A percentile compares a stretch with the other conserved stretches of the same genome.
phyloP scores from a whole-genome alignment of 257 asterid genomes.

The Plantago elongata region DNA sequence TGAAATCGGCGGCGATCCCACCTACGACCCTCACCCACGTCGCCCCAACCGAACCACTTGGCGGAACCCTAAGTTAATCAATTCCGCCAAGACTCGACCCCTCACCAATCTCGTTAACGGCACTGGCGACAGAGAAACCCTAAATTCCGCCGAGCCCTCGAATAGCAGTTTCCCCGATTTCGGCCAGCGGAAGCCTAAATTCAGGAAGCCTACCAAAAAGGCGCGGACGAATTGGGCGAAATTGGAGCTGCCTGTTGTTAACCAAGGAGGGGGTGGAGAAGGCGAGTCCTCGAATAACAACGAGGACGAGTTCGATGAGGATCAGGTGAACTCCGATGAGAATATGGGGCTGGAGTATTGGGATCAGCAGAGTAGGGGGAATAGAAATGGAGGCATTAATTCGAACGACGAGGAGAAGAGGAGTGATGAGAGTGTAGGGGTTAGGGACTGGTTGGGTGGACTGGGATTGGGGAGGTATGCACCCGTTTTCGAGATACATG shows the following conservation, averaged over 20 bases:
- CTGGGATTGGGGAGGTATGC: conserved; percentile 73
- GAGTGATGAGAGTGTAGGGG: conserved; percentile 46
- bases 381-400: conserved; percentile 45
- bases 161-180: conserved; percentile 36
- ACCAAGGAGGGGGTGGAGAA: conserved; percentile 25
- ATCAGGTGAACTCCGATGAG: conserved; percentile 68
- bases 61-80: conserved; percentile 85
- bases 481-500: conserved; percentile 77
- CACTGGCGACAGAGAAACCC: conserved; percentile 21
- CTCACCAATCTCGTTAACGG: conserved; percentile 84
- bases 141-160: conserved; percentile 31
- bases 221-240: conserved; percentile 78
- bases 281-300: conserved; percentile 29
- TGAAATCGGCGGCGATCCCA: conserved; percentile 84
- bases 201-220: conserved; percentile 62
- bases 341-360: conserved; percentile 78
- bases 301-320: conserved; percentile 37
- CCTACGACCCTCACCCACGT: conserved; percentile 55
- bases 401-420: conserved; percentile 24
- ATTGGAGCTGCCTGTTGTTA: conserved; percentile 37
- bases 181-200: conserved; percentile 51
- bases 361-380: conserved; percentile 60
- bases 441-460: conserved; percentile 82
- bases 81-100: conserved; percentile 82
- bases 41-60: conserved; percentile 55